Evolutionary conservation across 495 filamentous ascomycete genomes (phyloP), one percentile per base, ranked within the genome.

Genomic region (Aspergillus coremiiformis): DNA sequence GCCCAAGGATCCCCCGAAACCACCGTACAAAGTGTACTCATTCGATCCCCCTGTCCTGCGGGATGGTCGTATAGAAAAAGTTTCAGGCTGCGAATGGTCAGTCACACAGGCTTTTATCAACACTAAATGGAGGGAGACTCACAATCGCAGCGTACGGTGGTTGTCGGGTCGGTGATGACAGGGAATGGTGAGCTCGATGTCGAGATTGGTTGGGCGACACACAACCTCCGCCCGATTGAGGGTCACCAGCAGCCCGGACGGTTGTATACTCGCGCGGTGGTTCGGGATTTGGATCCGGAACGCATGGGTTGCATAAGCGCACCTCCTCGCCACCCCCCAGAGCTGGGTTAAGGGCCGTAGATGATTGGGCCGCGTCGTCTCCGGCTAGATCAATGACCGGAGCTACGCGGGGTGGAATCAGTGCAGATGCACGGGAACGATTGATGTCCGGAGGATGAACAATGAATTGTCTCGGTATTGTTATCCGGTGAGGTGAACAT

Each of bases 401-500:
- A 3, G 60, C 48, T 3, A 56, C 21, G 17, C 59, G 61, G 0
- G 58, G 51, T 0, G 58, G 51, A 19, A 58, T 53, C 8, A 64
- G 48, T 2, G 64, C 56, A 8, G 61, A 51, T 4, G 53, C 52
- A 39, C 57, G 44, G 43, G 58, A 55, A 30, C 61, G 52, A 19
- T 30, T 39, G 14, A 76, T 61, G 26, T 77, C 74, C 2, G 89
- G 87, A 0, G 90, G 90, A 37, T 84, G 87, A 14, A 98, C 93
- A 44, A 97, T 93, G 63, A 85, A 97, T 53, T 93, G 88, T 47
- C 88, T 78, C 1, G 93, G 94, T 50, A 98, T 95, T 1, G 86
- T 95, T 62, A 98, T 97, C 35, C 88, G 82, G 66, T 97, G 92
- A 4, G 94, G 93, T 4, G 94, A 97, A 68, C 93, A 98, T 15